A percentile compares a stretch with the other conserved stretches of the same genome.
Evolutionary conservation across 148 eudicot genomes (phyloP).

Genomic region (Silene latifolia): DNA sequence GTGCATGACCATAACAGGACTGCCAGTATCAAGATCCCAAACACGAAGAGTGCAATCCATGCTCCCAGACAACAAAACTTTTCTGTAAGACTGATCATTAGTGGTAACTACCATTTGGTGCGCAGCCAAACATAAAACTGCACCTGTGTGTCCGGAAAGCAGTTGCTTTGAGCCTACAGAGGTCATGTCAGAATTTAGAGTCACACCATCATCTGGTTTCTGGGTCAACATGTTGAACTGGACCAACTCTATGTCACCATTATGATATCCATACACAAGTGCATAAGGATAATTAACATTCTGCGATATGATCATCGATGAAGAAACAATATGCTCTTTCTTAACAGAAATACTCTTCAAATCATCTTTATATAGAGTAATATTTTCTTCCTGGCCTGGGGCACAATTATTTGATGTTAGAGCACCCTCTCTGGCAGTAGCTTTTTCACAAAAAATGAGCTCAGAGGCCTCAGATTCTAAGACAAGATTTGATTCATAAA

Average conservation of each 20-base stretch:
- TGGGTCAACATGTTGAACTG: conserved; percentile 41
- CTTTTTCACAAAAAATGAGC: conserved; percentile 12
- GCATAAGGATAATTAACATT: conserved; percentile 56
- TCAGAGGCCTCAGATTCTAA: conserved; percentile 18
- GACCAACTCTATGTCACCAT: conserved; percentile 77
- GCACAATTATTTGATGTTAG: conserved; percentile 6
- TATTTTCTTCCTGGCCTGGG: conserved; percentile 20
- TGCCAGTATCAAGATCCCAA: conserved; percentile 83
- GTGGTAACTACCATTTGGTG: conserved; percentile 50
- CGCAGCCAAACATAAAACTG: conserved; percentile 88
- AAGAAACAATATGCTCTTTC: conserved; percentile 48
- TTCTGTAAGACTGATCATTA: conserved; percentile 33
- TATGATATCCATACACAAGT: conserved; percentile 79
- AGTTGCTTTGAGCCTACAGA: conserved; percentile 42
- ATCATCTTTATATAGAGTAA: conserved; percentile 28
- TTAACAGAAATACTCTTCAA: conserved; percentile 26
- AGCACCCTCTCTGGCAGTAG: conserved; percentile 14
- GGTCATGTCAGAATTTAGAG: conserved; percentile 29
- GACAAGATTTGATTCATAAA: conserved; percentile 23
- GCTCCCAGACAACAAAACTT: conserved; percentile 79
- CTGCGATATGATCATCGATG: conserved; percentile 87
- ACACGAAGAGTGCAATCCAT: conserved; percentile 82
- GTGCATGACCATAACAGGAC: conserved; percentile 65
- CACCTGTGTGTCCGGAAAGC: conserved; percentile 71
- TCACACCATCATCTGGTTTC: conserved; percentile 26